Evolutionary conservation across 202 grass and related monocot genomes (phyloP).

Genomic region (Carex arenaria): DNA sequence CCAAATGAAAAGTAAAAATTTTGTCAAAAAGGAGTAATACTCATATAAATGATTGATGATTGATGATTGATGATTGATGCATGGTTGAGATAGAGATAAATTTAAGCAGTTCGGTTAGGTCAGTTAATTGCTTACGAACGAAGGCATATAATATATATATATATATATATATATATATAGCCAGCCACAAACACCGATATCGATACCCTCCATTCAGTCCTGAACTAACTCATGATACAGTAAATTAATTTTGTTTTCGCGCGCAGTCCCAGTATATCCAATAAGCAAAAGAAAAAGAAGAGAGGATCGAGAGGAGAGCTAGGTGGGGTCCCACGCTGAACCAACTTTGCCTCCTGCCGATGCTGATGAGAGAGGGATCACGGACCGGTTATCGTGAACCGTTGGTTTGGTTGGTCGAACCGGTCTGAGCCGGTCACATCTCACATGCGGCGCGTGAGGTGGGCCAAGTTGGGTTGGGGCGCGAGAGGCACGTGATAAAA

Average conservation of each 20-base stretch:
- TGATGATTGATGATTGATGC: not conserved
- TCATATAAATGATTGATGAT: not conserved
- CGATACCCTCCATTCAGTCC: not conserved
- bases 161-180: too few relatives aligned
- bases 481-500: slow-evolving; percentile 16
- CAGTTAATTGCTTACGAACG: slow-evolving; percentile 9
- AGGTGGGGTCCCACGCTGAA: not conserved
- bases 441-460: slow-evolving; percentile 5
- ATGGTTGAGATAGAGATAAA: not conserved
- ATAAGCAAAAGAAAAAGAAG: not conserved
- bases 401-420: slow-evolving; percentile 6
- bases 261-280: not conserved
- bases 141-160: too few relatives aligned
- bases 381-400: slow-evolving; percentile 2
- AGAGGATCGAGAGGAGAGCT: too few relatives aligned
- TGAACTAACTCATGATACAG: not conserved
- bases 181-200: not conserved
- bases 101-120: slow-evolving; percentile 7
- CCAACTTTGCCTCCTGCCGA: not conserved
- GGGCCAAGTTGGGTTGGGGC: not conserved
- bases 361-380: not conserved
- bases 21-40: not conserved
- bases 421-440: slow-evolving; percentile 1
- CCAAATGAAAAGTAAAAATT: not conserved
- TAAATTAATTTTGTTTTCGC: not conserved